Conservation (phyloP, 2,329 filamentous ascomycete genomes). For the Aspergillus bombycis region DNA sequence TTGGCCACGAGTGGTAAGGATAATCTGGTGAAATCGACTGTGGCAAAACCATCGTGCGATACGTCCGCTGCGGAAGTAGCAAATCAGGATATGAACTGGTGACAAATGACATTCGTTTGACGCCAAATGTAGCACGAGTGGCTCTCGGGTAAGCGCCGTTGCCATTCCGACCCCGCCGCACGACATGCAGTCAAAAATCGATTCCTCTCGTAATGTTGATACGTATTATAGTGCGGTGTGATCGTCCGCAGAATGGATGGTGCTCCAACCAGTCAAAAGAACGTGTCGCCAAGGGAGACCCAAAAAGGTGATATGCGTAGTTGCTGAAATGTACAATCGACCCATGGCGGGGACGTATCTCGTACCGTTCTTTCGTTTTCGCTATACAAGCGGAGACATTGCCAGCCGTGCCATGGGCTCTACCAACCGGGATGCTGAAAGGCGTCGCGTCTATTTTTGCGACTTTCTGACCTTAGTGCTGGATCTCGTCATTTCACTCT, state of each 20-base stretch:
- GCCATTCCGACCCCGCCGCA: neutral
- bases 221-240: neutral
- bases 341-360: conserved; percentile 6
- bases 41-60: conserved; percentile 3
- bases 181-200: neutral
- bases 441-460: conserved; percentile 35
- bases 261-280: neutral
- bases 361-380: conserved; percentile 19
- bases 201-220: neutral
- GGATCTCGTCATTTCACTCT: conserved; percentile 59
- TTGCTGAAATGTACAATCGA: neutral
- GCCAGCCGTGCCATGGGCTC: conserved; percentile 17
- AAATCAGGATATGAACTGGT: neutral
- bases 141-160: neutral
- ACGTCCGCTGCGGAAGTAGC: neutral
- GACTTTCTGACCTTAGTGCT: conserved; percentile 56
- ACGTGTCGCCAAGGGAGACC: neutral
- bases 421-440: conserved; percentile 7
- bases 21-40: neutral
- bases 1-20: neutral
- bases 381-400: conserved; percentile 19
- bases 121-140: neutral
- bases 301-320: neutral
- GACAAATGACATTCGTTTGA: neutral
- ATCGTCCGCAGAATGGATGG: neutral